A percentile compares a stretch with the other conserved stretches of the same genome.
Evolutionary conservation across 2,329 filamentous ascomycete species (phyloP).

Genomic region (Aspergillus luchuensis): DNA sequence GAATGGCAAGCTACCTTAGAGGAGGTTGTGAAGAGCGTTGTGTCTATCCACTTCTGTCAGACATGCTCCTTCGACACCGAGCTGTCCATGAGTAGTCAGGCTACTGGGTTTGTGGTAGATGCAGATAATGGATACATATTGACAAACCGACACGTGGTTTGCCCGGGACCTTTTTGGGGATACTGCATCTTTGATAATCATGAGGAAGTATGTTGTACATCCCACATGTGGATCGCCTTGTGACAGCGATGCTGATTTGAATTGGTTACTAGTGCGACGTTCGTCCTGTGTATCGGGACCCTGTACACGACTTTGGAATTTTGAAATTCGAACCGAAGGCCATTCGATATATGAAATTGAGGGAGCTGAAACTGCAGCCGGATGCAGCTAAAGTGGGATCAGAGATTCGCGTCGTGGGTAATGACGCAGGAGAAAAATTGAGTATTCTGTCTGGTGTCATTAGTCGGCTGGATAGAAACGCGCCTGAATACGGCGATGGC

Average conservation of each 20-base stretch:
- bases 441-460: constrained; percentile 98
- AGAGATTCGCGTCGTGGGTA: constrained; percentile 95
- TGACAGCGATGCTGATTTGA: too few relatives aligned
- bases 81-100: constrained; percentile 86
- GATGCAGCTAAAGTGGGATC: constrained; percentile 84
- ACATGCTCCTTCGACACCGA: constrained; percentile 99
- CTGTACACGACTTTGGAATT: constrained; percentile 97
- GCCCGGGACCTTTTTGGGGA: constrained; percentile 94
- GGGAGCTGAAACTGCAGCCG: constrained; percentile 76
- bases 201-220: constrained; percentile 61
- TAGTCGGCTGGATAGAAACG: constrained; percentile 91
- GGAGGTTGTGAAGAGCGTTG: constrained; percentile 88
- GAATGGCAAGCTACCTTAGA: constrained; percentile 98
- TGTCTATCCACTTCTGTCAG: constrained; percentile 98
- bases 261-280: constrained; percentile 72
- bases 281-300: constrained; percentile 94
- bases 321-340: constrained; percentile 92
- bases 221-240: not conserved
- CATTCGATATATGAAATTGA: constrained; percentile 95
- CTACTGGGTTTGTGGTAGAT: constrained; percentile 96
- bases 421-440: constrained; percentile 97
- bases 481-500: constrained; percentile 94
- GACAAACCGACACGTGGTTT: constrained; percentile 91
- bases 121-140: constrained; percentile 86
- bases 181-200: constrained; percentile 99